Conservation (phyloP, 129 eudicot genomes). For the Calendula officinalis region DNA sequence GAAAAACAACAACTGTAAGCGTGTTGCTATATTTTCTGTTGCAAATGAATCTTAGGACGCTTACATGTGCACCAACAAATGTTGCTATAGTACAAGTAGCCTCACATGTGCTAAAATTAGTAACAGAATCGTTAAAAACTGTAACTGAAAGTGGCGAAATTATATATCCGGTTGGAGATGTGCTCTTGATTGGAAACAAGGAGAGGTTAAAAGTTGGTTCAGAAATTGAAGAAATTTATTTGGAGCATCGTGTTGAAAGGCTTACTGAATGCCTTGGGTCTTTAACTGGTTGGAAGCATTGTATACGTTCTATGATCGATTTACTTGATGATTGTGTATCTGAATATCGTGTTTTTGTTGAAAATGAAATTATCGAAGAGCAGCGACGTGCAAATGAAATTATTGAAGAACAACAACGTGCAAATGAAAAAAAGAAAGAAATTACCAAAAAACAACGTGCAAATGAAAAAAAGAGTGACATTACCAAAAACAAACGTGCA, state of each 20-base stretch:
- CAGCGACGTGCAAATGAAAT: constrained; percentile 12
- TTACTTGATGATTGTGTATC: constrained; percentile 46
- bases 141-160: constrained; percentile 19
- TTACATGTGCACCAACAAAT: constrained; percentile 30
- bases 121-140: constrained; percentile 19
- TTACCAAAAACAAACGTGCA: constrained; percentile 12
- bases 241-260: constrained; percentile 50
- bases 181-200: constrained; percentile 56
- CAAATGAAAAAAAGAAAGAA: not conserved
- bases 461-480: constrained; percentile 13
- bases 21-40: constrained; percentile 37
- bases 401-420: constrained; percentile 18
- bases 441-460: not conserved
- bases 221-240: constrained; percentile 39
- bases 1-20: constrained; percentile 56
- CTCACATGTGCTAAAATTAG: constrained; percentile 35
- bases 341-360: constrained; percentile 31
- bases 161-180: constrained; percentile 37
- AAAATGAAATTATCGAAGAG: constrained; percentile 28
- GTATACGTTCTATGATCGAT: constrained; percentile 41
- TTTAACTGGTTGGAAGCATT: constrained; percentile 53
- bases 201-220: constrained; percentile 43
- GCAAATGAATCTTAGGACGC: constrained; percentile 39
- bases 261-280: constrained; percentile 46
- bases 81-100: constrained; percentile 54